Evolutionary conservation across 768 basidiomycete species (phyloP), one percentile per base, ranked within the genome.

Genomic region (Suillus plorans): DNA sequence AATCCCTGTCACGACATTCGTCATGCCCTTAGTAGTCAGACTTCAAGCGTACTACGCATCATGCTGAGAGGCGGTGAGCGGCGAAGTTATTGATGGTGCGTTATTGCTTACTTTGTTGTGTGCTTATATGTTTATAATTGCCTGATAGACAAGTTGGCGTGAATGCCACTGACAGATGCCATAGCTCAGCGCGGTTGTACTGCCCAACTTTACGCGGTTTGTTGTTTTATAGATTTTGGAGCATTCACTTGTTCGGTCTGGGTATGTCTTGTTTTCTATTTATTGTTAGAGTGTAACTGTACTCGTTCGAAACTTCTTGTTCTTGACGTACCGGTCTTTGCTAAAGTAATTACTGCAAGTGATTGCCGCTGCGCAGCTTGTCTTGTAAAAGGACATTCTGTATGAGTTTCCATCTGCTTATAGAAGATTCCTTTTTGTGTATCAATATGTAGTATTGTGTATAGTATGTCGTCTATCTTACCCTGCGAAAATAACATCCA

Each of bases 1-100:
- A 0, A 71, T 89, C 1, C 89, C 88, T 0, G 76, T 88, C 34
- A 84, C 88, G 82, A 73, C 74, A 20, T 66, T 86, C 41, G 77
- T 88, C 52, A 72, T 87, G 25, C 81, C 84, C 41, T 62, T 85
- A 6, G 70, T 80, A 77, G 67, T 69, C 77, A 20, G 89, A 90
- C 69, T 72, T 89, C 66, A 72, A 70, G 64, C 75, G 79, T 37
- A 68, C 84, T 64, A 72, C 74, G 52, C 83, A 83, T 65, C 84
- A 85, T 64, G 45, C 85, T 42, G 74, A 77, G 67, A 87, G 86
- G 73, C 76, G 77, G 59, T 69, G 78, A 47, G 61, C 67, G 9
- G 68, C 74, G 22, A 74, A 69, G 42, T 71, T 74, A 37, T 68
- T 73, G 47, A 74, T 77, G 75, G 79, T 81, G 60, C 25, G 73